Evolutionary conservation across 495 filamentous ascomycete genomes (phyloP).

Genomic region (Annulohypoxylon nitens): DNA sequence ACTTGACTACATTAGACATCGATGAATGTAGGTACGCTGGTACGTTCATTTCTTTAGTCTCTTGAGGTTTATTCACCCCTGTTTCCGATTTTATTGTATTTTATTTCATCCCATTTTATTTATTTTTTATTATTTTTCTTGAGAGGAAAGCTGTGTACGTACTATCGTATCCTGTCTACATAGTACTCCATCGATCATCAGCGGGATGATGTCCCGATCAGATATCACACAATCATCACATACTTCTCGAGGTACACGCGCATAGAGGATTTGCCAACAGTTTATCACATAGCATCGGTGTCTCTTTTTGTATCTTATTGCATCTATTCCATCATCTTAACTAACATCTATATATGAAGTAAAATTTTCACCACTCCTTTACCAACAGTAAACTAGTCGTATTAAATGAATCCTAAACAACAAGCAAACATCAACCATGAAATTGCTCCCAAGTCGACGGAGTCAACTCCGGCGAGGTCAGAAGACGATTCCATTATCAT

Average conservation of each 20-base stretch:
- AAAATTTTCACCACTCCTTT: not conserved
- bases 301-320: constrained; percentile 12
- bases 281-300: not conserved
- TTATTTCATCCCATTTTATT: constrained; percentile 24
- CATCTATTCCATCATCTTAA: not conserved
- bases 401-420: not conserved
- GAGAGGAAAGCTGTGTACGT: not conserved
- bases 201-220: constrained; percentile 20
- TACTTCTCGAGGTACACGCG: not conserved
- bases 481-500: constrained; percentile 15
- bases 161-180: constrained; percentile 2
- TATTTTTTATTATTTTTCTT: not conserved
- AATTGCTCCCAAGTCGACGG: not conserved
- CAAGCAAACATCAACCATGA: not conserved
- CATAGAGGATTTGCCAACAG: constrained; percentile 2
- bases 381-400: not conserved
- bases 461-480: constrained; percentile 5
- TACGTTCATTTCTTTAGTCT: not conserved
- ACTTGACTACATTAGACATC: not conserved
- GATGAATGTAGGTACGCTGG: not conserved
- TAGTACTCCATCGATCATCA: constrained; percentile 11
- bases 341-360: not conserved
- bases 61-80: not conserved
- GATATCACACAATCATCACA: constrained; percentile 30
- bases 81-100: constrained; percentile 18